Conservation (phyloP, 2,329 filamentous ascomycete genomes). For the Dryadomyces quercus-mongolicae region DNA sequence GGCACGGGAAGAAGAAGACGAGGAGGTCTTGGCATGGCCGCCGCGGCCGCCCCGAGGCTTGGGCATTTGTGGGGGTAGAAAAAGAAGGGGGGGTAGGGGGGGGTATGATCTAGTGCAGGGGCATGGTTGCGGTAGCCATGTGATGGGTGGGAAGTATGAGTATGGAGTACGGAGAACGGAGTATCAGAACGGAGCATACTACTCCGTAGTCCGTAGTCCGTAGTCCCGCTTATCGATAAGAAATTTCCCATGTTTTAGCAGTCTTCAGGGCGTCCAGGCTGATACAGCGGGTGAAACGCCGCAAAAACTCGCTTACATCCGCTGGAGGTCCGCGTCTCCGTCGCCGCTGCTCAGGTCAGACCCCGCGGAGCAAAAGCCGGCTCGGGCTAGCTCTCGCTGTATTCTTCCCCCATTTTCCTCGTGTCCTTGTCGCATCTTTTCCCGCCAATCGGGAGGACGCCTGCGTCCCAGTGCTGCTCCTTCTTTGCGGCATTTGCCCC, state of each 20-base stretch:
- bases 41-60: not conserved
- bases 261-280: not conserved
- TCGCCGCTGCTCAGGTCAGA: not conserved
- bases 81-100: not conserved
- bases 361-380: not conserved
- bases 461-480: not conserved
- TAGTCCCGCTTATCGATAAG: no score
- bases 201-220: no score
- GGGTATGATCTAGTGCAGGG: not conserved
- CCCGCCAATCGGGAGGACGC: not conserved
- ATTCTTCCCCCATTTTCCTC: not conserved
- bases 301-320: no score
- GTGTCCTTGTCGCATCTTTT: not conserved
- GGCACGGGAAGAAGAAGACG: not conserved
- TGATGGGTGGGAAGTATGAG: no score
- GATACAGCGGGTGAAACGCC: not conserved
- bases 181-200: no score
- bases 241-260: not conserved
- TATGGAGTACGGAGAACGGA: no score
- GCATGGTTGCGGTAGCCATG: not conserved
- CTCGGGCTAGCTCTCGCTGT: not conserved
- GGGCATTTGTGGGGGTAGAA: not conserved
- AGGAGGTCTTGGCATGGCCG: not conserved
- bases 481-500: not conserved
- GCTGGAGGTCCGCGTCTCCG: not conserved